Conservation (phyloP, 805 yeast genomes). For the Pichia cephalocereana region DNA sequence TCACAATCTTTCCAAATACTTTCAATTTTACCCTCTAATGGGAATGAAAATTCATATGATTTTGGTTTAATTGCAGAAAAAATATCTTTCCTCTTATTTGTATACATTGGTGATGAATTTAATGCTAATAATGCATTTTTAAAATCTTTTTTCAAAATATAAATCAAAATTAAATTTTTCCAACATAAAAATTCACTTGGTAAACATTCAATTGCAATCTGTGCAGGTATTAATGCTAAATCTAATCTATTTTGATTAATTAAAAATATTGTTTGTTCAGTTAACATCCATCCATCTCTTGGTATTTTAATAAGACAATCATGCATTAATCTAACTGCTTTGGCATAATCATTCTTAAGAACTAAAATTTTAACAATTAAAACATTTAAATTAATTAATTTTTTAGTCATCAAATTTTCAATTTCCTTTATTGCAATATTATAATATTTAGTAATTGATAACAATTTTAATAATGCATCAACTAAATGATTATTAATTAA, state of each 20-base stretch:
- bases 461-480: slow-evolving; percentile 37
- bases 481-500: slow-evolving; percentile 42
- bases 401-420: slow-evolving; percentile 12
- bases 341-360: slow-evolving; percentile 34
- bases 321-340: slow-evolving; percentile 38
- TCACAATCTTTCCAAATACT: slow-evolving; percentile 37
- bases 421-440: slow-evolving; percentile 33
- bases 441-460: slow-evolving; percentile 30
- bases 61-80: slow-evolving; percentile 36
- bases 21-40: slow-evolving; percentile 43
- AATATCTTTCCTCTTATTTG: slow-evolving; percentile 36
- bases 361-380: slow-evolving; percentile 35
- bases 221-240: slow-evolving; percentile 51
- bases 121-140: slow-evolving; percentile 55
- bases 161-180: slow-evolving; percentile 54
- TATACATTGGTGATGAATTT: slow-evolving; percentile 69
- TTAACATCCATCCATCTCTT: slow-evolving; percentile 48
- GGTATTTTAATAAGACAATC: slow-evolving; percentile 32
- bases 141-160: slow-evolving; percentile 47
- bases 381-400: slow-evolving; percentile 19
- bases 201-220: slow-evolving; percentile 51
- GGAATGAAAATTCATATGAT: slow-evolving; percentile 38
- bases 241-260: slow-evolving; percentile 42
- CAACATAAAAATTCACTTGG: slow-evolving; percentile 73
- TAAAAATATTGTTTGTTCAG: slow-evolving; percentile 58